Evolutionary conservation across 371 early-diverging fungal species (phyloP), one percentile per base, ranked within the genome.

Genomic region (Massospora cicadina): DNA sequence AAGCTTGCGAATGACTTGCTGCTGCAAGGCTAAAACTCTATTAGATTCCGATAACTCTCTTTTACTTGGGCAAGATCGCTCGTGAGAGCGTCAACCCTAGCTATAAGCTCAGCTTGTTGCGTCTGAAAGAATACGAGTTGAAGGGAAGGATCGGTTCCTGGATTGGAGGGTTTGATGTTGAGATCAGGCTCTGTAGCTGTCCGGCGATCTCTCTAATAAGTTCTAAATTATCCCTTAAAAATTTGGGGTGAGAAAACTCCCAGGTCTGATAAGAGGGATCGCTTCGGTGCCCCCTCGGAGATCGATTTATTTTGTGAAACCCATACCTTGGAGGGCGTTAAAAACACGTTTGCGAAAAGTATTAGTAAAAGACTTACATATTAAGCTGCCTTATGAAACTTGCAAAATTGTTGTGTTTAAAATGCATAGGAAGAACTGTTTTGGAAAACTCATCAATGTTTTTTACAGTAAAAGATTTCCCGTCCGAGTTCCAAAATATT

Each of bases 181-280:
- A 78, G 75, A 62, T 88, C 88, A 5, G 86, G 76, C 64, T 91
- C 90, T 76, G 88, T 82, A 10, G 90, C 79, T 71, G 91, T 89
- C 63, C 92, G 80, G 70, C 86, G 87, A 72, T 90, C 62, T 88
- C 86, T 67, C 88, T 88, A 21, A 90, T 71, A 63, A 89, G 74
- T 67, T 90, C 90, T 24, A 85, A 83, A 7, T 85, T 81, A 61
- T 82, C 87, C 59, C 87, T 80, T 33, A 86, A 63, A 67, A 93
- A 93, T 67, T 87, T 85, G 63, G 85, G 78, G 68, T 93, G 91
- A 56, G 87, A 88, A 71, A 93, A 93, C 73, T 91, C 91, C 93
- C 93, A 93, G 68, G 89, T 82, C 71, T 90, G 89, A 71, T 87
- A 87, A 68, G 88, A 90, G 3, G 84, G 84, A 59, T 81, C 69